phyloP scores from a whole-genome alignment of 371 early-diverging fungal species.

The Ordospora colligata region DNA sequence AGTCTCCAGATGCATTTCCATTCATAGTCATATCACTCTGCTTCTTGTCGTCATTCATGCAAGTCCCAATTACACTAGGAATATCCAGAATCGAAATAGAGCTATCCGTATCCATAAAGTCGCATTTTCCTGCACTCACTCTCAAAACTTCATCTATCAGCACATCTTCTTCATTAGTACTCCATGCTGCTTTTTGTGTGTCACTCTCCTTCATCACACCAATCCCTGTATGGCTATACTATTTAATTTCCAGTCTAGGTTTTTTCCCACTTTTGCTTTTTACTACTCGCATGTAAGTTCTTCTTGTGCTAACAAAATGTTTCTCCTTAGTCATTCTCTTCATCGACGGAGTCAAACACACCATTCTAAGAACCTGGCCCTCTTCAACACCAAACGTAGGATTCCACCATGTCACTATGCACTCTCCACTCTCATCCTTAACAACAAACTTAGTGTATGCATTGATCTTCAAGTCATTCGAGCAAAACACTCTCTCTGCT shows the following conservation, averaged over 20 bases:
- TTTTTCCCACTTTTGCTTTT: too few species aligned
- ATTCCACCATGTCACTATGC: conserved; percentile 55
- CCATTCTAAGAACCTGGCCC: conserved; percentile 27
- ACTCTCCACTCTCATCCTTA: conserved; percentile 38
- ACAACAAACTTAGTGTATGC: conserved; percentile 41
- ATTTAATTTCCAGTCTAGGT: too few species aligned
- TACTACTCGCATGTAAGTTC: conserved; percentile 3
- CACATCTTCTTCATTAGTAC: background rate
- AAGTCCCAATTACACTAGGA: background rate
- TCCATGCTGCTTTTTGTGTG: background rate
- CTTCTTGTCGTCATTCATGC: too few species aligned
- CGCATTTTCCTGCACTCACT: background rate
- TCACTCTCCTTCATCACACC: too few species aligned
- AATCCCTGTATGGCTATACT: too few species aligned
- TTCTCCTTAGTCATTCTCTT: background rate
- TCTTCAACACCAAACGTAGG: conserved; percentile 17
- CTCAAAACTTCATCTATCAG: background rate
- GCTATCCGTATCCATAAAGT: background rate
- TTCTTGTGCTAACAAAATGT: conserved; percentile 46
- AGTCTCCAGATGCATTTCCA: too few species aligned
- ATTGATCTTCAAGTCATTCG: conserved; percentile 36
- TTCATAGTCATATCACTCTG: too few species aligned
- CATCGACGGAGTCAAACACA: conserved; percentile 25
- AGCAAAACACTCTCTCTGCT: conserved; percentile 1
- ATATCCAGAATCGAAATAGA: conserved; percentile 5